Evolutionary conservation across 2,329 filamentous ascomycete genomes (phyloP).

Genomic region (Cryoendolithus antarcticus): DNA sequence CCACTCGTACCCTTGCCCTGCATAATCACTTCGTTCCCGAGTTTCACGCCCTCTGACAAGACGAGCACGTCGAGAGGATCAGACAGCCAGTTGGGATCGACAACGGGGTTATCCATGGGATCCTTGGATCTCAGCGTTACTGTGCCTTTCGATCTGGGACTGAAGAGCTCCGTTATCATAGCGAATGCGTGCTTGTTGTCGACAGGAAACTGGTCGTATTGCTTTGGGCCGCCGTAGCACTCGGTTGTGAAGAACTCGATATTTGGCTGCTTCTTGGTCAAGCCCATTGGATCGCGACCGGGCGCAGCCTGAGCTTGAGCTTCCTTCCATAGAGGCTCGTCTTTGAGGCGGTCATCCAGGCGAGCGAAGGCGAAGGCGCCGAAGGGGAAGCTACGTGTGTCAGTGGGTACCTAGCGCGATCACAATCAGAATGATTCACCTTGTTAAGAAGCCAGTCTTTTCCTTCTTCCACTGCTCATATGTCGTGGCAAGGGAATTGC

Average conservation of each 20-base stretch:
- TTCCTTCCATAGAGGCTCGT: conserved; percentile 44
- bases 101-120: conserved; percentile 39
- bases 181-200: conserved; percentile 45
- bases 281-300: conserved; percentile 51
- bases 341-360: conserved; percentile 46
- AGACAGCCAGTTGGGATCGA: conserved; percentile 47
- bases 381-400: conserved; percentile 42
- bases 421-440: no score
- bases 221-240: conserved; percentile 48
- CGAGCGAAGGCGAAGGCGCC: conserved; percentile 50
- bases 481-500: conserved; percentile 5
- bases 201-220: conserved; percentile 41
- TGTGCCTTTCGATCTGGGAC: conserved; percentile 43
- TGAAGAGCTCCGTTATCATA: conserved; percentile 47
- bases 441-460: conserved; percentile 45
- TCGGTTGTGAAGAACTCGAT: conserved; percentile 52
- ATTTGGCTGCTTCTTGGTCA: conserved; percentile 45
- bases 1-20: conserved; percentile 45
- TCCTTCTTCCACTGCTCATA: conserved; percentile 46
- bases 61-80: conserved; percentile 48
- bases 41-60: conserved; percentile 45
- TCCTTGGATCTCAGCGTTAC: conserved; percentile 41
- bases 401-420: no score
- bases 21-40: conserved; percentile 49
- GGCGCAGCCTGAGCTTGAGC: conserved; percentile 23